These are phyloP conservation scores for Colletotrichum cereale DNA, from an alignment of 2,329 filamentous ascomycete genomes.

Conservation along the genomic window DNA sequence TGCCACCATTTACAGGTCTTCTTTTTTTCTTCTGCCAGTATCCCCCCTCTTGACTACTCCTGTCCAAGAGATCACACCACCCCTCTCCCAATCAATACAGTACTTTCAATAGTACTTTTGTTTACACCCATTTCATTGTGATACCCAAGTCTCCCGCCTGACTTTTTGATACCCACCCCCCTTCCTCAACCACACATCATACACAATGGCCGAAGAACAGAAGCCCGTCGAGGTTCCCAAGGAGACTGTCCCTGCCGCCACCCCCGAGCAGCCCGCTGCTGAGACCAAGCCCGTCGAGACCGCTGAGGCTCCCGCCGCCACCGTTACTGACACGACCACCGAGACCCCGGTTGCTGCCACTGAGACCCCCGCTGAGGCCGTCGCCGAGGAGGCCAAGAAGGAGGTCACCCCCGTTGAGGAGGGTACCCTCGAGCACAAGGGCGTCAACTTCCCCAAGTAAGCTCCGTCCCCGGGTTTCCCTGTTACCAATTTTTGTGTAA, in stretches of 20 bases:
- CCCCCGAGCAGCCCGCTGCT: constrained; percentile 55
- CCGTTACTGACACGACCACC: constrained; percentile 53
- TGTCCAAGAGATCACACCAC: constrained; percentile 38
- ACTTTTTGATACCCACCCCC: constrained; percentile 55
- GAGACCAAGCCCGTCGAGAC: constrained; percentile 50
- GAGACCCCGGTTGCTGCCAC: constrained; percentile 51
- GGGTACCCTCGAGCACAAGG: constrained; percentile 91
- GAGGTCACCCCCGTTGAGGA: constrained; percentile 81
- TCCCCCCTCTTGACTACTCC: constrained; percentile 47
- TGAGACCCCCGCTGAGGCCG: constrained; percentile 57
- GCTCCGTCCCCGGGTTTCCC: constrained; percentile 49
- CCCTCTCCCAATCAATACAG: constrained; percentile 44
- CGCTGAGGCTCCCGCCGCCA: constrained; percentile 46
- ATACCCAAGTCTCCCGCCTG: constrained; percentile 59
- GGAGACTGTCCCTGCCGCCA: constrained; percentile 61
- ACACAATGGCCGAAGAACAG: constrained; percentile 79
- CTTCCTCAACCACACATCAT: constrained; percentile 50
- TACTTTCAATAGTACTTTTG: constrained; percentile 46
- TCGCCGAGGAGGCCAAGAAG: constrained; percentile 59
- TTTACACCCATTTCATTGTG: constrained; percentile 61
- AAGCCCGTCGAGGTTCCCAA: constrained; percentile 74
- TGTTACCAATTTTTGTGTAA: background rate
- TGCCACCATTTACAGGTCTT: constrained; percentile 46
- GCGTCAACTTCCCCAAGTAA: constrained; percentile 87
- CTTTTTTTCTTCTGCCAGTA: constrained; percentile 46